Conservation (phyloP, 106 monocot genomes). For the Dendrobium officinale region DNA sequence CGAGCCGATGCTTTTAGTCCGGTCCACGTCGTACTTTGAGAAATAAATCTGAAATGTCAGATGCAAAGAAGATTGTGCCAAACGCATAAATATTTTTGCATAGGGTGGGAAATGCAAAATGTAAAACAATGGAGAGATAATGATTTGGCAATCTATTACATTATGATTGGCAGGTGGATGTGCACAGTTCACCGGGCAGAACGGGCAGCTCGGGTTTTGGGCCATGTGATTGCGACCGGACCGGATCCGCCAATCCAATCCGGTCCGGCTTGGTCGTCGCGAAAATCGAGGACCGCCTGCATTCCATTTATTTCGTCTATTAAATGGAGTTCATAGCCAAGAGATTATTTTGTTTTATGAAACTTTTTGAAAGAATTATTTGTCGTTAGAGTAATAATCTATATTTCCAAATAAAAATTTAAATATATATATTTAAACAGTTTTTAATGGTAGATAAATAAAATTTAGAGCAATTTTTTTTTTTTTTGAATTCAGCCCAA, state of each 20-base stretch:
- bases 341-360: no score
- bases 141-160: background rate
- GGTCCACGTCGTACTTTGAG: background rate
- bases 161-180: background rate
- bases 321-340: no score
- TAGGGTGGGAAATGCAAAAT: background rate
- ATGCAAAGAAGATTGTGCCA: no score
- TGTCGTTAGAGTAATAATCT: no score
- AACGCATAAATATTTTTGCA: background rate
- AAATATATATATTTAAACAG: no score
- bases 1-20: background rate
- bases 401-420: no score
- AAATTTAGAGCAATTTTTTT: no score
- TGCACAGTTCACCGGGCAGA: background rate
- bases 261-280: background rate
- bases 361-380: no score
- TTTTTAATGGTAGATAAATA: no score
- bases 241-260: background rate
- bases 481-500: no score
- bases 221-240: background rate
- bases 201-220: background rate
- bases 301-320: background rate
- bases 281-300: background rate
- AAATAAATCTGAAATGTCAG: background rate
- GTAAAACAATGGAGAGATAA: background rate